phyloP scores from a whole-genome alignment of 345 rosid species.

The Hibiscus tridactylites region DNA sequence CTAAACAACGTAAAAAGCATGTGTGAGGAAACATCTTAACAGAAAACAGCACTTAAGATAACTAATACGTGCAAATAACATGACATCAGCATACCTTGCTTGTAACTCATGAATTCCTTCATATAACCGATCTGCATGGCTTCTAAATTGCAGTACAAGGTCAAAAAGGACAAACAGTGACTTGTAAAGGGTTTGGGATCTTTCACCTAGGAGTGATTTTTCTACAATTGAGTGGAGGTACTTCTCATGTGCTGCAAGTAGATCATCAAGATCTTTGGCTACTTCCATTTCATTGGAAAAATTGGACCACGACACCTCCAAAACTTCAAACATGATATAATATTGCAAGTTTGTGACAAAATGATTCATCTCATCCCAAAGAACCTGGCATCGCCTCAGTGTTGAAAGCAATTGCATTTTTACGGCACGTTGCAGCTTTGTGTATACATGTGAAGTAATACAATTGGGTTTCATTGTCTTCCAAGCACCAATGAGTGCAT shows the following conservation, averaged over 20 bases:
- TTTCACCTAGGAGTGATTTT: constrained; percentile 91
- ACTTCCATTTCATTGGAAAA: constrained; percentile 85
- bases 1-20: constrained; percentile 23
- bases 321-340: constrained; percentile 95
- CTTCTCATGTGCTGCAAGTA: constrained; percentile 90
- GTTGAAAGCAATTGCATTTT: constrained; percentile 75
- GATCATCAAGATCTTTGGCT: constrained; percentile 94
- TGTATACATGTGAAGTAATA: constrained; percentile 69
- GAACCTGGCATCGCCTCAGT: constrained; percentile 84
- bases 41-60: neutral
- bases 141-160: constrained; percentile 73
- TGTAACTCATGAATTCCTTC: constrained; percentile 90
- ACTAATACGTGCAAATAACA: neutral
- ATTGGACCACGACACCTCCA: constrained; percentile 96
- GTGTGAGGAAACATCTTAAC: neutral
- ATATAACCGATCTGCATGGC: constrained; percentile 82
- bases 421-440: constrained; percentile 64
- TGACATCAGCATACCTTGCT: constrained; percentile 47
- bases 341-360: constrained; percentile 93
- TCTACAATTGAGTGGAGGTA: constrained; percentile 79
- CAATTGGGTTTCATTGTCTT: constrained; percentile 99
- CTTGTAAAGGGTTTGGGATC: constrained; percentile 64
- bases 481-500: constrained; percentile 95
- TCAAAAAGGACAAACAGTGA: constrained; percentile 87
- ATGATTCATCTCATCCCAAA: constrained; percentile 97